phyloP scores from a whole-genome alignment of 2,329 filamentous ascomycete genomes.

The Nannizzia gypsea region DNA sequence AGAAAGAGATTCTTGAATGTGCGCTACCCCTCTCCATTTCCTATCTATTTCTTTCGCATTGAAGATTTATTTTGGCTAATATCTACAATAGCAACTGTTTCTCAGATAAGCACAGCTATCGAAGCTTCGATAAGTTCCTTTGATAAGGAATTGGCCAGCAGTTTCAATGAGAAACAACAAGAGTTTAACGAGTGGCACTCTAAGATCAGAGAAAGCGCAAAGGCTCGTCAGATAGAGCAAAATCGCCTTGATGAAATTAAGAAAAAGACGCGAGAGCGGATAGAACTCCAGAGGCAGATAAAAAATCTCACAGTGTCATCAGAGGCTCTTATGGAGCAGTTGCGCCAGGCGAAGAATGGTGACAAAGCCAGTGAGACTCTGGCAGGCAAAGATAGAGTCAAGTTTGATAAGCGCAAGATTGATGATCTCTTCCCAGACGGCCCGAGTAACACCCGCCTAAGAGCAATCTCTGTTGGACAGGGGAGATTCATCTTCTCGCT shows the following conservation, averaged over 20 bases:
- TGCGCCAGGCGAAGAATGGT: conserved; percentile 15
- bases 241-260: conserved; percentile 61
- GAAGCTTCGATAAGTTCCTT: conserved; percentile 70
- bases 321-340: conserved; percentile 39
- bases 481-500: conserved; percentile 39
- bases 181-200: conserved; percentile 71
- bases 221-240: conserved; percentile 64
- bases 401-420: neutral
- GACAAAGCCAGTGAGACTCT: neutral
- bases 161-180: conserved; percentile 72
- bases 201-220: conserved; percentile 67
- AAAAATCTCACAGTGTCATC: conserved; percentile 64
- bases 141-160: conserved; percentile 64
- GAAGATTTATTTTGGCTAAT: conserved; percentile 24
- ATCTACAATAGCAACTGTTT: conserved; percentile 24
- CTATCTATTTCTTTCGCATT: neutral
- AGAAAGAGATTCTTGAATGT: conserved; percentile 37
- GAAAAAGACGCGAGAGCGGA: conserved; percentile 50
- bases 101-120: conserved; percentile 49
- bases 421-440: neutral
- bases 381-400: neutral
- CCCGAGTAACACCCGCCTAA: conserved; percentile 11
- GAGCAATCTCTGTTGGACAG: conserved; percentile 30
- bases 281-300: conserved; percentile 57
- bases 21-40: conserved; percentile 13